A percentile compares a stretch with the other conserved stretches of the same genome.
These are phyloP conservation scores for Rhizopus arrhizus DNA, from an alignment of 371 early-diverging fungal genomes.

Conservation along the genomic window DNA sequence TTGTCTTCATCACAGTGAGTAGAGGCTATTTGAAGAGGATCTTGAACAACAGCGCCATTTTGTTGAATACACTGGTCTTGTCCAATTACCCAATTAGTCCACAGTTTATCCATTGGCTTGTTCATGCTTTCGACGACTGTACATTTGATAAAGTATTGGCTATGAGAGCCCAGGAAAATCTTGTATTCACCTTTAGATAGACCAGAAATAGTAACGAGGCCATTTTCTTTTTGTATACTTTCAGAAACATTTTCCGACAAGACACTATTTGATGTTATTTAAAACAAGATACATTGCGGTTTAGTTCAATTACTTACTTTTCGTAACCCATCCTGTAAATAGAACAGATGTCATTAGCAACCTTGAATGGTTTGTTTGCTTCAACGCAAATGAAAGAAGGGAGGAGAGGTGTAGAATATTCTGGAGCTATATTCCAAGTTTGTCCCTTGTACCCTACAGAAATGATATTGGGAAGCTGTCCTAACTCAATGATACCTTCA, in stretches of 20 bases:
- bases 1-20: constrained; percentile 13
- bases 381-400: constrained; percentile 30
- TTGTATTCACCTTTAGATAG: constrained; percentile 38
- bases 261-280: not conserved
- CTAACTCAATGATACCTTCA: constrained; percentile 48
- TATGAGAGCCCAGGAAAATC: constrained; percentile 12
- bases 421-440: not conserved
- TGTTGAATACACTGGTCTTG: constrained; percentile 7
- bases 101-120: constrained; percentile 5
- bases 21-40: constrained; percentile 15
- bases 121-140: constrained; percentile 6
- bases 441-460: not conserved
- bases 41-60: constrained; percentile 3
- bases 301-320: not conserved
- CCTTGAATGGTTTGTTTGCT: constrained; percentile 31
- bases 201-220: constrained; percentile 24
- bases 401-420: not conserved
- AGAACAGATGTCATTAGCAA: constrained; percentile 7
- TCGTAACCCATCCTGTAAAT: not conserved
- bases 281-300: not conserved
- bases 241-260: constrained; percentile 2
- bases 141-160: constrained; percentile 2
- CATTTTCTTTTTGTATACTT: constrained; percentile 5
- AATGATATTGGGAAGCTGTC: constrained; percentile 33
- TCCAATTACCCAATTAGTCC: constrained; percentile 27